A percentile compares a stretch with the other conserved stretches of the same genome.
phyloP scores from a whole-genome alignment of 495 filamentous ascomycete genomes.

The Hypomontagnella monticulosa region DNA sequence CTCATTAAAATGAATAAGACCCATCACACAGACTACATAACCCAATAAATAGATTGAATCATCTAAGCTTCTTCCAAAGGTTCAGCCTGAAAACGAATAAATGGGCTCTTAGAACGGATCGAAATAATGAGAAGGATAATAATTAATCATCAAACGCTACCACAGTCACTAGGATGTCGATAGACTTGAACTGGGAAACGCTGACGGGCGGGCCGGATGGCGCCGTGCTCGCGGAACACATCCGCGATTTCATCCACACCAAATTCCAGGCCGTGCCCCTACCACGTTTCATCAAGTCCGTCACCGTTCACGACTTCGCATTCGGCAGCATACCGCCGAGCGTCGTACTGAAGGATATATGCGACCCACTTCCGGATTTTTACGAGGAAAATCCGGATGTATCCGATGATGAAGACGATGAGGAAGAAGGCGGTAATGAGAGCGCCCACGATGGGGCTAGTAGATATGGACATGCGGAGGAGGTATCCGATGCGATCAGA shows the following conservation, averaged over 20 bases:
- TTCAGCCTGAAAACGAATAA: neutral
- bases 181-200: conserved; percentile 94
- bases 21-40: no score
- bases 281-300: conserved; percentile 95
- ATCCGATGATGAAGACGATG: conserved; percentile 56
- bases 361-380: conserved; percentile 93
- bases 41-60: conserved; percentile 2
- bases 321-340: conserved; percentile 86
- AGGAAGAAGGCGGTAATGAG: conserved; percentile 49
- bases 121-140: conserved; percentile 12
- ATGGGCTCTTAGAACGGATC: neutral
- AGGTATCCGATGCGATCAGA: conserved; percentile 52
- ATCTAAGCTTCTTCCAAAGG: neutral
- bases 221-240: conserved; percentile 78
- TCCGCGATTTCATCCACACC: conserved; percentile 93
- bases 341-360: conserved; percentile 94
- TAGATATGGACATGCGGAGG: conserved; percentile 26
- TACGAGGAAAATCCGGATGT: conserved; percentile 83
- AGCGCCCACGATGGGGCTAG: conserved; percentile 26
- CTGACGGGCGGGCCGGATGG: conserved; percentile 92
- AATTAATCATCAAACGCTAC: conserved; percentile 10
- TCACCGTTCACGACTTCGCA: conserved; percentile 91
- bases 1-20: conserved; percentile 1
- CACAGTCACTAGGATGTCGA: conserved; percentile 72
- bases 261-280: conserved; percentile 92